Conservation (phyloP, 768 basidiomycete genomes). For the Leccinum sublutescens region DNA sequence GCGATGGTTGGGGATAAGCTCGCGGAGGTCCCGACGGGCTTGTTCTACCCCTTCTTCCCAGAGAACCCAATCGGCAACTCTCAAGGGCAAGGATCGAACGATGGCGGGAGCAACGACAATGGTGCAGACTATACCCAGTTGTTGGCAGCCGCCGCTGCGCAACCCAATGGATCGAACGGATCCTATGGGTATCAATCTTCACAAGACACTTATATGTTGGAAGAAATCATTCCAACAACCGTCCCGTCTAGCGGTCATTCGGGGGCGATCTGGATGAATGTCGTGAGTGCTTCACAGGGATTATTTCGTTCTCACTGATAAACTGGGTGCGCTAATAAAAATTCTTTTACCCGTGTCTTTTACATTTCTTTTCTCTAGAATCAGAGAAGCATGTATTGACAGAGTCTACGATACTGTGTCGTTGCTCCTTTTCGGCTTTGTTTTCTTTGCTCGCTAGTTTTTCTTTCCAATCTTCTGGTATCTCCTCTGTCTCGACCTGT, state of each 20-base stretch:
- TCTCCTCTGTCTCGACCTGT: not conserved
- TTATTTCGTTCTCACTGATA: conserved; percentile 32
- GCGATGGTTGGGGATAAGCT: conserved; percentile 37
- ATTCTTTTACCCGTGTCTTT: not conserved
- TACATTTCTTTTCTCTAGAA: conserved; percentile 13
- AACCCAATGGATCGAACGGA: conserved; percentile 49
- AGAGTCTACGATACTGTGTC: conserved; percentile 5
- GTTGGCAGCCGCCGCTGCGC: conserved; percentile 57
- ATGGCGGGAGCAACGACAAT: conserved; percentile 17
- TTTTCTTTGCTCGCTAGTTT: conserved; percentile 7
- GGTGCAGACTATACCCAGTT: conserved; percentile 49
- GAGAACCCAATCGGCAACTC: conserved; percentile 40
- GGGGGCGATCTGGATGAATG: conserved; percentile 42
- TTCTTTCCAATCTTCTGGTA: not conserved
- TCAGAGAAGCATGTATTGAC: conserved; percentile 25
- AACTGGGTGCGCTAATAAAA: conserved; percentile 13
- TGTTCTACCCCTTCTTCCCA: conserved; percentile 81
- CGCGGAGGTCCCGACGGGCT: conserved; percentile 62
- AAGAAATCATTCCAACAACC: conserved; percentile 53
- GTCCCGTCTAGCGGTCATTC: conserved; percentile 30
- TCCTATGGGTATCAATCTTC: conserved; percentile 54
- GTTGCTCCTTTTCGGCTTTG: not conserved
- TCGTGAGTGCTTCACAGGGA: conserved; percentile 38
- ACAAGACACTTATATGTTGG: conserved; percentile 66
- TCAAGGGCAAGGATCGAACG: conserved; percentile 20